phyloP scores from a whole-genome alignment of 176 grass and related monocot species.

The Rhipidocladum racemiflorum region DNA sequence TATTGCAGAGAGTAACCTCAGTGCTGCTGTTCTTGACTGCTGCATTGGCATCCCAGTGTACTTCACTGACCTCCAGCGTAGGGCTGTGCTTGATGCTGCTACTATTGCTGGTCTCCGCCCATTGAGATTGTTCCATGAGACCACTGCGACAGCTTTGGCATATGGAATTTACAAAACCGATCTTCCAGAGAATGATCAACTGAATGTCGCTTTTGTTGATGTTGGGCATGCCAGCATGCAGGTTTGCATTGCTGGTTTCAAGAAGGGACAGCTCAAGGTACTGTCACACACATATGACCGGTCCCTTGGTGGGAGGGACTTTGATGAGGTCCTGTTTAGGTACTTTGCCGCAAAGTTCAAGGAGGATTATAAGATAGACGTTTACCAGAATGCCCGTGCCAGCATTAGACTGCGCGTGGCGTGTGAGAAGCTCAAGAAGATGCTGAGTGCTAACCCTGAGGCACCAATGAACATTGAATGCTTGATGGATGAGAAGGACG shows the following conservation, averaged over 20 bases:
- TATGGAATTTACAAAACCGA: constrained; percentile 94
- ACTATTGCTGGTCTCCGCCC: constrained; percentile 71
- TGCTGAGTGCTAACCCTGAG: constrained; percentile 81
- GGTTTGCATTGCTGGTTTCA: neutral
- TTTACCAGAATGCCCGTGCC: constrained; percentile 81
- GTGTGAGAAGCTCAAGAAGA: constrained; percentile 86
- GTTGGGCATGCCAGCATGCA: neutral
- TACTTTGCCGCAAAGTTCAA: constrained; percentile 77
- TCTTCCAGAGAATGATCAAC: constrained; percentile 66
- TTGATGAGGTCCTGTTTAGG: constrained; percentile 40
- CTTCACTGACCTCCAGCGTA: constrained; percentile 76
- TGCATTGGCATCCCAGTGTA: constrained; percentile 88
- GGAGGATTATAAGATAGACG: constrained; percentile 84
- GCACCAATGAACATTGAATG: constrained; percentile 81
- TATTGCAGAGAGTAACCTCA: constrained; percentile 84
- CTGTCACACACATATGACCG: neutral
- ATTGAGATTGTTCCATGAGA: constrained; percentile 76
- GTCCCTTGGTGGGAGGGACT: constrained; percentile 10
- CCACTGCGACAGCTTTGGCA: constrained; percentile 77
- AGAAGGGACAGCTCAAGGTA: neutral
- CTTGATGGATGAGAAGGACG: constrained; percentile 98
- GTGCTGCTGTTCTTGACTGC: constrained; percentile 62
- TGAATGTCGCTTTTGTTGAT: constrained; percentile 55
- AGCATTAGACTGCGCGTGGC: constrained; percentile 70
- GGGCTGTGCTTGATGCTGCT: constrained; percentile 78